phyloP scores from a whole-genome alignment of 495 filamentous ascomycete genomes.

The Chaetomidium leptoderma region DNA sequence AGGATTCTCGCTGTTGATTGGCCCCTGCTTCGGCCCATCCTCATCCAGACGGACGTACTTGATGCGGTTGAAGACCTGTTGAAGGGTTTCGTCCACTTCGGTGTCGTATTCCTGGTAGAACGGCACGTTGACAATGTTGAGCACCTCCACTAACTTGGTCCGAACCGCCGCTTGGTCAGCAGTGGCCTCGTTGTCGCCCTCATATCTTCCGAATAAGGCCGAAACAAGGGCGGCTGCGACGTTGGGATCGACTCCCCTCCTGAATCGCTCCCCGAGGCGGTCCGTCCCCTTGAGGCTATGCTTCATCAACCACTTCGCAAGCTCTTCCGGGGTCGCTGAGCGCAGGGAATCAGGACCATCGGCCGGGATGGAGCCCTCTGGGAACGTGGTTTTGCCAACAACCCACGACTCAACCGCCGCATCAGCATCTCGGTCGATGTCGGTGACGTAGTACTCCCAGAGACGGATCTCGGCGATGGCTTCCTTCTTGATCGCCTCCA shows the following conservation, averaged over 20 bases:
- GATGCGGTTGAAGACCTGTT: conserved; percentile 89
- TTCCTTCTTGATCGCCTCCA: conserved; percentile 76
- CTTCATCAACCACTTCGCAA: conserved; percentile 49
- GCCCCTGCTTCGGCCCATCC: conserved; percentile 82
- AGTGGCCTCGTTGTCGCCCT: conserved; percentile 42
- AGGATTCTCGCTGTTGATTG: conserved; percentile 68
- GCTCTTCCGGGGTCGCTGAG: conserved; percentile 38
- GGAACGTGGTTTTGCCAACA: conserved; percentile 47
- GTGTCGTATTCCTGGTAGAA: conserved; percentile 87
- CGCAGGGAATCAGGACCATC: conserved; percentile 46
- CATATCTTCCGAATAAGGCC: conserved; percentile 63
- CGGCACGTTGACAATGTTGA: conserved; percentile 81
- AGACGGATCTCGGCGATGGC: conserved; percentile 71
- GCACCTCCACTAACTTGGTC: conserved; percentile 52
- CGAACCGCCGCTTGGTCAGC: conserved; percentile 46
- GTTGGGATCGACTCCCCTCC: conserved; percentile 60
- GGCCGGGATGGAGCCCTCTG: conserved; percentile 40
- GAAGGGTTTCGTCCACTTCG: conserved; percentile 75
- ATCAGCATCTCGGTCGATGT: conserved; percentile 69
- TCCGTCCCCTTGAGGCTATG: conserved; percentile 65
- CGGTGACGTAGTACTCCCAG: conserved; percentile 89
- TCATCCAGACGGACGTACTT: conserved; percentile 90
- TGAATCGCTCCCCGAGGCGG: conserved; percentile 71
- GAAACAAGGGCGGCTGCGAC: conserved; percentile 66
- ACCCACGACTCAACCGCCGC: conserved; percentile 67